Conservation (phyloP, 768 basidiomycete genomes). For the Pisolithus albus region DNA sequence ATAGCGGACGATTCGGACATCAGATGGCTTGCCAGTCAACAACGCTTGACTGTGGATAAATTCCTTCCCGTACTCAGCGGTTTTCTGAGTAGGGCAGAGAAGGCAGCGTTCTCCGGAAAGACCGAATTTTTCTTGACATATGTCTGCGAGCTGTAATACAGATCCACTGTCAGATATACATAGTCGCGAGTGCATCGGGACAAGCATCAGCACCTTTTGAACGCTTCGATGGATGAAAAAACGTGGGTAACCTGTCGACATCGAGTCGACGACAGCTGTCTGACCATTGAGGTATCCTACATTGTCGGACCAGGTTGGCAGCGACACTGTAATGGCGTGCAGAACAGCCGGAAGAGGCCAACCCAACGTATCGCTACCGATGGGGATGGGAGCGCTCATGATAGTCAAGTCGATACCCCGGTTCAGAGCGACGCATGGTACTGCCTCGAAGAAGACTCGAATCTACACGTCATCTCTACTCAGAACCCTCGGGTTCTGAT, state of each 20-base stretch:
- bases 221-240: constrained; percentile 90
- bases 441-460: too few species aligned
- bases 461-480: too few species aligned
- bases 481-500: too few species aligned
- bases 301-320: constrained; percentile 89
- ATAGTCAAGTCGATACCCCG: not conserved
- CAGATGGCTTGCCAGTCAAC: constrained; percentile 34
- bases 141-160: constrained; percentile 61
- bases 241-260: constrained; percentile 89
- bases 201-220: constrained; percentile 52
- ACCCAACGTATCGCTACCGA: constrained; percentile 31
- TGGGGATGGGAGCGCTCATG: constrained; percentile 5
- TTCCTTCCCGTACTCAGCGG: constrained; percentile 67
- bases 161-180: not conserved
- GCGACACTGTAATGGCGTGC: constrained; percentile 89
- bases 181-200: not conserved
- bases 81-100: constrained; percentile 65
- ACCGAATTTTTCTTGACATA: constrained; percentile 78
- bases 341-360: constrained; percentile 58
- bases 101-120: constrained; percentile 64
- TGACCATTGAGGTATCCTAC: constrained; percentile 89
- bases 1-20: constrained; percentile 59
- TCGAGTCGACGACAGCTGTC: constrained; percentile 63
- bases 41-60: constrained; percentile 57
- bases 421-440: too few species aligned